Conservation (phyloP, 2,329 filamentous ascomycete genomes). For the Pseudogymnoascus sp. region DNA sequence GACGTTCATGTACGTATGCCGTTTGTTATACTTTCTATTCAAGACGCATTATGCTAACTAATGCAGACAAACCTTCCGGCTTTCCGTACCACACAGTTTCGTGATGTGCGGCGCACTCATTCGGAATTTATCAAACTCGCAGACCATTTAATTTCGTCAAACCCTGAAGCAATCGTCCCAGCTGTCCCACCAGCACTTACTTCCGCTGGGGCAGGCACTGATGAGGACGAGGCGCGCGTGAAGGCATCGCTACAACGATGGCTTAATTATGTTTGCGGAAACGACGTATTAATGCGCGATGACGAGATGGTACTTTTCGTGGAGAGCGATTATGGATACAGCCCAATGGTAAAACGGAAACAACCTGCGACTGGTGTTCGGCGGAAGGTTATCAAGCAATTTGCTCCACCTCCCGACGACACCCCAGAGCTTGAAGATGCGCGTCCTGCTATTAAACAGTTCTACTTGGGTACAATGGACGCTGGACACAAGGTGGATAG, state of each 20-base stretch:
- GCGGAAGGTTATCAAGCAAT: constrained; percentile 94
- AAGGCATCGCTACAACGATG: constrained; percentile 88
- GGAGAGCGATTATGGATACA: constrained; percentile 98
- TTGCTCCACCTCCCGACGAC: constrained; percentile 93
- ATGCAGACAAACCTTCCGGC: constrained; percentile 91
- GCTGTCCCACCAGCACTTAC: constrained; percentile 92
- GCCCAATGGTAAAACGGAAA: constrained; percentile 88
- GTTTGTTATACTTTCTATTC: neutral
- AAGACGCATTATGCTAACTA: neutral
- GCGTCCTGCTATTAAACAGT: constrained; percentile 84
- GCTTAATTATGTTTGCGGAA: constrained; percentile 88
- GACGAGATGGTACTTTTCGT: constrained; percentile 98
- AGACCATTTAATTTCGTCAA: constrained; percentile 93
- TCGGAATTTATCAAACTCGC: constrained; percentile 95
- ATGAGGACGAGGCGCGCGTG: constrained; percentile 86
- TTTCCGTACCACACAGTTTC: constrained; percentile 95
- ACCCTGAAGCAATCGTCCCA: constrained; percentile 89
- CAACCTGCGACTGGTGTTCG: constrained; percentile 94
- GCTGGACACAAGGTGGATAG: constrained; percentile 94
- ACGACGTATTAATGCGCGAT: constrained; percentile 86
- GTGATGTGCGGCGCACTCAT: constrained; percentile 90
- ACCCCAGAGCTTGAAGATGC: constrained; percentile 89
- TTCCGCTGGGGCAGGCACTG: constrained; percentile 87
- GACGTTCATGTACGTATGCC: constrained; percentile 76
- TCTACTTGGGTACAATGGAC: constrained; percentile 94